These are phyloP conservation scores for Venturia oleaginea DNA, from an alignment of 2,329 filamentous ascomycete species.

Conservation along the genomic window DNA sequence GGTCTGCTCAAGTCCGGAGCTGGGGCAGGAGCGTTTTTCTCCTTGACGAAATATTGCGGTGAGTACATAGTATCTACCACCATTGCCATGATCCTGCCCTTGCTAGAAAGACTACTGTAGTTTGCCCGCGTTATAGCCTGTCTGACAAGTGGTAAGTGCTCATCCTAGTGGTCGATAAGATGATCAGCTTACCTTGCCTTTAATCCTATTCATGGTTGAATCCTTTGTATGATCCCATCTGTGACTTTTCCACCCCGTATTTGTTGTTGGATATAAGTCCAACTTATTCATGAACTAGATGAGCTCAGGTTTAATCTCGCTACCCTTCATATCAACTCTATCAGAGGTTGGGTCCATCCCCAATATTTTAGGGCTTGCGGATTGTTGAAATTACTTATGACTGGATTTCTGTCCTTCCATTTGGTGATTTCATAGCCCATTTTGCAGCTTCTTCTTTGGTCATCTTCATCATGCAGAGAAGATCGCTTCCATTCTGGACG, in stretches of 20 bases:
- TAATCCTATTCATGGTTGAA: background rate
- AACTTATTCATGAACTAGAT: background rate
- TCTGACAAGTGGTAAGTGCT: background rate
- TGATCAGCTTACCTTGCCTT: background rate
- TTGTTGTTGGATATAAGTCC: background rate
- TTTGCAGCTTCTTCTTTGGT: background rate
- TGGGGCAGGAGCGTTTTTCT: background rate
- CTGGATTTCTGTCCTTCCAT: background rate
- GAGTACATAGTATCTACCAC: background rate
- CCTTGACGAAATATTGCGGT: background rate
- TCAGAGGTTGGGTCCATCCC: background rate
- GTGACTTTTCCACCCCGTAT: background rate
- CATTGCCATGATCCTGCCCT: background rate
- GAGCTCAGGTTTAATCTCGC: background rate
- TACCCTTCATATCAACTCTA: background rate
- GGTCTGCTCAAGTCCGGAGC: background rate
- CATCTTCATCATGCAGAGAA: background rate
- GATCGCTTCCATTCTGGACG: background rate
- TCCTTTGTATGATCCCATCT: background rate
- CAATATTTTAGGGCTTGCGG: background rate
- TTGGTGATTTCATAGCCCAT: background rate
- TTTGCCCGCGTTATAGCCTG: background rate
- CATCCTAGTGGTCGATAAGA: background rate
- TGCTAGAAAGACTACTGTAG: background rate
- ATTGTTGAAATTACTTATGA: background rate